phyloP scores from a whole-genome alignment of 1,284 basidiomycete species.

The Rhodotorula mucilaginosa region DNA sequence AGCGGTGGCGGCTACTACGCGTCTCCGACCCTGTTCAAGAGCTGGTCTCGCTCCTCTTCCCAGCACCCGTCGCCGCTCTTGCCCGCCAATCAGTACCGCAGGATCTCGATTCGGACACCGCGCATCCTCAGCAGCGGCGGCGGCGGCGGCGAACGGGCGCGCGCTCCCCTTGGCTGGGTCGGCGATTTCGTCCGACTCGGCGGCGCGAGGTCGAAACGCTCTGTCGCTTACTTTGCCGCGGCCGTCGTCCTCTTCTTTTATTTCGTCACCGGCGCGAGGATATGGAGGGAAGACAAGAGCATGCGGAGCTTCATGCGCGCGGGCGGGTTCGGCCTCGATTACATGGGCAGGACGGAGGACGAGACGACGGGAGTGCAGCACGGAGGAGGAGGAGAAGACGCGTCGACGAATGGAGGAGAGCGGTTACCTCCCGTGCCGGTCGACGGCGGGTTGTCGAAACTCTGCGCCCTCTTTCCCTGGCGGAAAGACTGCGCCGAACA shows the following conservation, averaged over 20 bases:
- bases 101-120: conserved; percentile 12
- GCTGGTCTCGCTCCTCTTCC: neutral
- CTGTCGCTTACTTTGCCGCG: neutral
- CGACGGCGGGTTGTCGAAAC: conserved; percentile 4
- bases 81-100: neutral
- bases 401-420: neutral
- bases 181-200: conserved; percentile 1
- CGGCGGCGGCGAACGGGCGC: neutral
- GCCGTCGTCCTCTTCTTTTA: neutral
- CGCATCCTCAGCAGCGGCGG: neutral
- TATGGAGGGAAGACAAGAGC: neutral
- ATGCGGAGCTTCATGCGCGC: conserved; percentile 4
- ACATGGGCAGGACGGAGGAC: conserved; percentile 22
- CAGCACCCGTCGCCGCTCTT: conserved; percentile 4
- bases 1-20: conserved; percentile 1
- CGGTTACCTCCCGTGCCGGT: conserved; percentile 4
- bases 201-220: conserved; percentile 1
- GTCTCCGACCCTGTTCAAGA: neutral
- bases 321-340: conserved; percentile 28
- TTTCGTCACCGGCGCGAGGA: neutral
- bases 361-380: neutral
- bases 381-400: neutral
- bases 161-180: neutral
- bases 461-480: conserved; percentile 31
- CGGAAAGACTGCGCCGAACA: conserved; percentile 14